Conservation (phyloP, 495 filamentous ascomycete species). For the Aspergillus bertholletiae region DNA sequence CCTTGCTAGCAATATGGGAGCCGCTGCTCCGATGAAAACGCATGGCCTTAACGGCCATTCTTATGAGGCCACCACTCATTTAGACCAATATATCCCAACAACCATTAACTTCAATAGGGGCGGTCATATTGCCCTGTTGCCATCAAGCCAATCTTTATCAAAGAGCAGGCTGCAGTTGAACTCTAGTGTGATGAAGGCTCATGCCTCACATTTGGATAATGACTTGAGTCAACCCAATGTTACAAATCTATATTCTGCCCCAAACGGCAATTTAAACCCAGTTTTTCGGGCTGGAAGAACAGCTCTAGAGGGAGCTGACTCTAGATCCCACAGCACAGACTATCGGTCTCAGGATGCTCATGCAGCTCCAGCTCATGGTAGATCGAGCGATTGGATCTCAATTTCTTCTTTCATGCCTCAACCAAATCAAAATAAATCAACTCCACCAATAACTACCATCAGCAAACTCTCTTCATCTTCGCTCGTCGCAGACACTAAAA, state of each 20-base stretch:
- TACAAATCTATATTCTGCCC: background rate
- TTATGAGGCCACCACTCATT: slow-evolving; percentile 5
- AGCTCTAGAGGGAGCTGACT: background rate
- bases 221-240: background rate
- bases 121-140: slow-evolving; percentile 3
- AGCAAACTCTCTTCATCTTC: slow-evolving; percentile 15
- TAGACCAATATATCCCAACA: slow-evolving; percentile 9
- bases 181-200: background rate
- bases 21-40: slow-evolving; percentile 11
- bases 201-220: background rate
- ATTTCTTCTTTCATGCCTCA: slow-evolving; percentile 16
- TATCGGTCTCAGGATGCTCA: slow-evolving; percentile 14
- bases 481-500: slow-evolving; percentile 5
- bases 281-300: background rate
- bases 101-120: background rate
- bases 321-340: slow-evolving; percentile 10
- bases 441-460: slow-evolving; percentile 25
- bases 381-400: slow-evolving; percentile 26
- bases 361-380: slow-evolving; percentile 19
- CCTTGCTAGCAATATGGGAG: slow-evolving; percentile 1
- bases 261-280: background rate
- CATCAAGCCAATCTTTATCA: background rate
- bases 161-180: background rate
- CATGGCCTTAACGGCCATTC: slow-evolving; percentile 11
- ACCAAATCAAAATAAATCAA: slow-evolving; percentile 24